phyloP scores from a whole-genome alignment of 768 basidiomycete species.

The Amanita fuliginea region DNA sequence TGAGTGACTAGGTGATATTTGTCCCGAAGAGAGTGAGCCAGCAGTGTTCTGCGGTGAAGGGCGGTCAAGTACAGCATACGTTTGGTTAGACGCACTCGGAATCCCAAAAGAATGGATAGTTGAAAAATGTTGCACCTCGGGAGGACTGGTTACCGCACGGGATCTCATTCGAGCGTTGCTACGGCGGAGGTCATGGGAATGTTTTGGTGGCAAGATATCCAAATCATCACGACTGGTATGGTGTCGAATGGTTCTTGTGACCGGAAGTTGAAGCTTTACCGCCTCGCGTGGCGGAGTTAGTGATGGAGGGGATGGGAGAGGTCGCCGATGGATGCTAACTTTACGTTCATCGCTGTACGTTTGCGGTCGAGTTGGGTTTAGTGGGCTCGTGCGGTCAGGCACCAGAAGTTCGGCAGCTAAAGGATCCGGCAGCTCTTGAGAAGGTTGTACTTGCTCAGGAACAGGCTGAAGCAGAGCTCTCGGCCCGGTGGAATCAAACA shows the following conservation, averaged over 20 bases:
- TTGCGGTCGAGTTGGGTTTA: not conserved
- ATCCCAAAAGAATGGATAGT: not conserved
- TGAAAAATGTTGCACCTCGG: not conserved
- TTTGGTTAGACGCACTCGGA: not conserved
- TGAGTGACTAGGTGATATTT: not conserved
- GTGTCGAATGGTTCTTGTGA: constrained; percentile 5
- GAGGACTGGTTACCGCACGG: not conserved
- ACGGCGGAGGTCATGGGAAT: constrained; percentile 2
- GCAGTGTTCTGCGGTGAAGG: not conserved
- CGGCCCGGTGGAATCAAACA: not conserved
- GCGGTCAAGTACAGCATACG: not conserved
- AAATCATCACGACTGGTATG: not conserved
- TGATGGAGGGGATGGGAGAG: constrained; percentile 2
- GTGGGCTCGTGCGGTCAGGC: not conserved
- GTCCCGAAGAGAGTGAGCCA: not conserved
- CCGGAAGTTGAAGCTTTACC: not conserved
- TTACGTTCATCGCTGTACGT: not conserved
- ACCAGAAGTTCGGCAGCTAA: constrained; percentile 2
- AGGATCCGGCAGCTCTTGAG: not conserved
- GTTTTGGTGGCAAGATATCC: not conserved
- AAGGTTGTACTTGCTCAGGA: not conserved
- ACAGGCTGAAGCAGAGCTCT: not conserved
- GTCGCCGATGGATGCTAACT: not conserved
- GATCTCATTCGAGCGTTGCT: constrained; percentile 1
- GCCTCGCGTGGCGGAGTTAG: not conserved